Evolutionary conservation across 495 filamentous ascomycete species (phyloP), one percentile per base, ranked within the genome.

Genomic region (Sordaria brevicollis): DNA sequence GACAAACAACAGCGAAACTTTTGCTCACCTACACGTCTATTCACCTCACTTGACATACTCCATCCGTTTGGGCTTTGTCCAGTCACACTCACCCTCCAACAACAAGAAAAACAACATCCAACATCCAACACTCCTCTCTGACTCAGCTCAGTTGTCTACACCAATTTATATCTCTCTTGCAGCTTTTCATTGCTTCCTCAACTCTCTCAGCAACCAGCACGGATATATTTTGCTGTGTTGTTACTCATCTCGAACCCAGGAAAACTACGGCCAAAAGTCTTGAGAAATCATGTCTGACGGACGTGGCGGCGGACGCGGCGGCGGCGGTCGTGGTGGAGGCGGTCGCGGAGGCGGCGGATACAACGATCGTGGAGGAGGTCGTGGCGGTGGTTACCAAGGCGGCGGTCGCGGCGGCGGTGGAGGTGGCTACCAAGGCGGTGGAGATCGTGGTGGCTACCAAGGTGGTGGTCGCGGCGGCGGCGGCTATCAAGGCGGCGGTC

Each of bases 401-500:
- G 65, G 68, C 29, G 54, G 66, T 41, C 49, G 67, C 19, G 71
- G 71, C 6, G 38, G 34, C 39, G 38, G 25, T 21, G 19, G 68
- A 5, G 68, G 68, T 3, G 68, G 39, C 31, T 17, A 35, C 25
- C 68, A 38, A 21, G 57, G 68, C n/a, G 68, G 68, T 36, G 49
- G 68, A 38, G 49, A 36, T 7, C 1, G 33, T 1, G 49, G 68
- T 10, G 35, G 57, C 11, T 25, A 25, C 0, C 43, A 25, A 19
- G 41, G 41, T 19, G 34, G 54, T 2, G 49, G 43, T 17, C 54
- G 34, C 29, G 33, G 72, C n/a, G 71, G 72, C 2, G 75, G 65
- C 5, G 74, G 76, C 54, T 74, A 62, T n/a, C 71, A 70, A 34
- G 49, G 49, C 21, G 73, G 77, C 6, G 71, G 73, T 19, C 39